phyloP scores from a whole-genome alignment of 768 basidiomycete genomes.

The Steccherinum ochraceum region DNA sequence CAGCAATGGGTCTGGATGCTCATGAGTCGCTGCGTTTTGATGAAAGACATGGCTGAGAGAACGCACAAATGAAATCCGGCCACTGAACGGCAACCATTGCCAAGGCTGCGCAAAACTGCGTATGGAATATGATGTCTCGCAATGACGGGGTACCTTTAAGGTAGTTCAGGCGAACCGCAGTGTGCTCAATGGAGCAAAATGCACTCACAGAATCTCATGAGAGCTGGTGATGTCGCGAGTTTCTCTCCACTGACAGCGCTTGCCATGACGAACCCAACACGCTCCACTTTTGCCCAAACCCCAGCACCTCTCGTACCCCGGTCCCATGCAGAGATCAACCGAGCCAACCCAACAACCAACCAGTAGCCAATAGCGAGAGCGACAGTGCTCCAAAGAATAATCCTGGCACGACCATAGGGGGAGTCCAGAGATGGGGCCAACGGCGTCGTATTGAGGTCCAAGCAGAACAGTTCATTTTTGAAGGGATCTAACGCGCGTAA shows the following conservation, averaged over 20 bases:
- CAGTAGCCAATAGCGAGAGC: slow-evolving; percentile 75
- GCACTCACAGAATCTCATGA: slow-evolving; percentile 81
- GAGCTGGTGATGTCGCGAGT: slow-evolving; percentile 74
- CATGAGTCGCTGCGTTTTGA: slow-evolving; percentile 1
- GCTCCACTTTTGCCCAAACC: slow-evolving; percentile 68
- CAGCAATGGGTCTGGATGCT: slow-evolving; percentile 72
- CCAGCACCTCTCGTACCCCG: slow-evolving; percentile 59
- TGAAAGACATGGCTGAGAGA: slow-evolving; percentile 12
- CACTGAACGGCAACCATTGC: slow-evolving; percentile 94
- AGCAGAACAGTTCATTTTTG: slow-evolving; percentile 74
- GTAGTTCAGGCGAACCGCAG: slow-evolving; percentile 13
- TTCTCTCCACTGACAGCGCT: slow-evolving; percentile 93
- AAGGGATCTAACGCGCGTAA: slow-evolving; percentile 87
- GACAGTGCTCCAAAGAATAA: slow-evolving; percentile 72
- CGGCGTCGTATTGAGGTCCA: slow-evolving; percentile 75
- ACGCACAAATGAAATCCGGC: slow-evolving; percentile 86
- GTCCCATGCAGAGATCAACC: slow-evolving; percentile 81
- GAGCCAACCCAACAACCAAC: slow-evolving; percentile 71
- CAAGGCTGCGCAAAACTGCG: slow-evolving; percentile 86
- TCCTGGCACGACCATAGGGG: slow-evolving; percentile 60
- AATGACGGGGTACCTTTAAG: slow-evolving; percentile 81
- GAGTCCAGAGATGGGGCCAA: slow-evolving; percentile 49
- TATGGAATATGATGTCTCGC: slow-evolving; percentile 88
- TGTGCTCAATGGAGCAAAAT: neutral
- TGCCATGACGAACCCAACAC: slow-evolving; percentile 82